A percentile compares a stretch with the other conserved stretches of the same genome.
Conservation (phyloP, 1,284 basidiomycete genomes). For the Coniferiporia weirii region DNA sequence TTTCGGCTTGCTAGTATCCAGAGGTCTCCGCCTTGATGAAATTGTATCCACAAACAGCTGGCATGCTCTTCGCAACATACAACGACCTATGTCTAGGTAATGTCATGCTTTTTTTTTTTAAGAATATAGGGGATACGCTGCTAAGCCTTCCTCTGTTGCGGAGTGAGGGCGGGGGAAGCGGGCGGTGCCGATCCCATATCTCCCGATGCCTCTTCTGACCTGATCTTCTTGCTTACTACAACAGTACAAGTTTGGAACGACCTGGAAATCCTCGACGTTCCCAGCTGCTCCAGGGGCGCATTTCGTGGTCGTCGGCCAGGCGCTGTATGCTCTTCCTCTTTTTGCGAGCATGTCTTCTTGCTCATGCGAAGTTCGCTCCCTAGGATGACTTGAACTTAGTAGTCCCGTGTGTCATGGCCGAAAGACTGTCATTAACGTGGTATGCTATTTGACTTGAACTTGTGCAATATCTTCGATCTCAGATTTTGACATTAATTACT, state of each 20-base stretch:
- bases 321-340: slow-evolving; percentile 36
- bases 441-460: slow-evolving; percentile 10
- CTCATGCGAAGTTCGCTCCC: background rate
- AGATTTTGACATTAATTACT: background rate
- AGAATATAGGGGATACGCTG: too few species aligned
- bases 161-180: too few species aligned
- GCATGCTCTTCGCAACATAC: slow-evolving; percentile 53
- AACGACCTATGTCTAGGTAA: slow-evolving; percentile 54
- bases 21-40: slow-evolving; percentile 30
- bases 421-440: slow-evolving; percentile 54
- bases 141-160: too few species aligned
- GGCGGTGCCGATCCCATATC: background rate
- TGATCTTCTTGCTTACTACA: background rate
- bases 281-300: slow-evolving; percentile 47
- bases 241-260: slow-evolving; percentile 68
- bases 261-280: slow-evolving; percentile 56
- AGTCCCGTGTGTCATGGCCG: slow-evolving; percentile 63
- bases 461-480: background rate
- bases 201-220: background rate
- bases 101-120: background rate
- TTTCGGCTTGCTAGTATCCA: slow-evolving; percentile 14
- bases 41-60: slow-evolving; percentile 49
- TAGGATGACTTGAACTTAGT: slow-evolving; percentile 31
- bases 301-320: slow-evolving; percentile 55
- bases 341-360: background rate